These are phyloP conservation scores for Diaporthe velutina DNA, from an alignment of 2,329 filamentous ascomycete species.

Conservation along the genomic window DNA sequence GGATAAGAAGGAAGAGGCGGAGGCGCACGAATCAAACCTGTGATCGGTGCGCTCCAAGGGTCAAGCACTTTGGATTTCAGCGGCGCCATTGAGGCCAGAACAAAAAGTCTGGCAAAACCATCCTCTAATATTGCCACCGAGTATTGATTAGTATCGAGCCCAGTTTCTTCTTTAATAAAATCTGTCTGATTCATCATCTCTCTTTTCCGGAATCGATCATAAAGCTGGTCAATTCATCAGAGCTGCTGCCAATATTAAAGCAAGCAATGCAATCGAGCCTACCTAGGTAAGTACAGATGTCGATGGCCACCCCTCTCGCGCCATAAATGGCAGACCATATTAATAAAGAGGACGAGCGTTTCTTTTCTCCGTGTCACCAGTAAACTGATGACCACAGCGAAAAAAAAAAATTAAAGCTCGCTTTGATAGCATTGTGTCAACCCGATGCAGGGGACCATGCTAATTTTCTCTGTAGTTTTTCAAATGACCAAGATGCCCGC, in stretches of 20 bases:
- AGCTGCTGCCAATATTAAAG: rapidly evolving
- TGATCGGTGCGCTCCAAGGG: background rate
- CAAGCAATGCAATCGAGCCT: background rate
- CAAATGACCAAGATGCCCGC: constrained; percentile 32
- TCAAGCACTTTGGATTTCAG: background rate
- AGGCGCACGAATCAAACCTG: background rate
- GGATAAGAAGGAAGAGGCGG: constrained; percentile 3
- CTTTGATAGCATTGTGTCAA: constrained; percentile 82
- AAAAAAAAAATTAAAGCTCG: constrained; percentile 81
- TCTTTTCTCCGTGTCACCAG: constrained; percentile 33
- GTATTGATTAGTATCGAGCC: background rate
- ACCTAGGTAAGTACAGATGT: no score
- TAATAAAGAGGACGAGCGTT: no score
- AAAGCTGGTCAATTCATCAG: background rate
- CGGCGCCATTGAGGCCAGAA: rapidly evolving
- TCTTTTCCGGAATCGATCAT: background rate
- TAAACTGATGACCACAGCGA: constrained; percentile 24
- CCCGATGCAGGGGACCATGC: constrained; percentile 88
- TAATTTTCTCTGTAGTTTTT: constrained; percentile 53
- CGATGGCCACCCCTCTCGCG: no score
- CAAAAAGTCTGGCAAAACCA: no score
- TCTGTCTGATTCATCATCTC: background rate
- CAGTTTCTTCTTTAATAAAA: background rate
- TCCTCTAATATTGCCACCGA: no score
- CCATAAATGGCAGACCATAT: no score